phyloP scores from a whole-genome alignment of 129 eudicot species.

The Tagetes erecta region DNA sequence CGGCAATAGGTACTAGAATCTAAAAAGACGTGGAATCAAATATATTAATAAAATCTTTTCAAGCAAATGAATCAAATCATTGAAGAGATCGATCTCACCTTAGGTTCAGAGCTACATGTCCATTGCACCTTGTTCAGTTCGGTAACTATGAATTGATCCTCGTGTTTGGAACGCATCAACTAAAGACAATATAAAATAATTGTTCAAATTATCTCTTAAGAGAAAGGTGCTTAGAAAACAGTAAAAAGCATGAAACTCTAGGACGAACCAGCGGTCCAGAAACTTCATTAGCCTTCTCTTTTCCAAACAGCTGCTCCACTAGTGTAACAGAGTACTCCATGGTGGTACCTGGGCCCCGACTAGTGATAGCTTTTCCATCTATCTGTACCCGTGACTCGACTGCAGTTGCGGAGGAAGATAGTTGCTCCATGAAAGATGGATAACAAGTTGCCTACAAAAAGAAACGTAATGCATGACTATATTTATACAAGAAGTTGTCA shows the following conservation, averaged over 20 bases:
- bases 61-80: background rate
- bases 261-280: conserved; percentile 70
- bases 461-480: background rate
- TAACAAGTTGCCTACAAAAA: conserved; percentile 83
- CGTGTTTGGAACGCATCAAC: conserved; percentile 81
- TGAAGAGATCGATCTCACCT: conserved; percentile 42
- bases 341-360: conserved; percentile 94
- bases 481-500: conserved; percentile 11
- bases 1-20: conserved; percentile 97
- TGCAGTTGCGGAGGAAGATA: conserved; percentile 69
- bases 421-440: conserved; percentile 88
- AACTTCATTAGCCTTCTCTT: conserved; percentile 82
- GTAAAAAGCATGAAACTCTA: conserved; percentile 6
- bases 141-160: conserved; percentile 48
- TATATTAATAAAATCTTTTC: background rate
- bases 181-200: conserved; percentile 27
- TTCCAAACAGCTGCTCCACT: conserved; percentile 74
- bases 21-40: conserved; percentile 25
- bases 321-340: conserved; percentile 86
- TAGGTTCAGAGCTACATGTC: conserved; percentile 52
- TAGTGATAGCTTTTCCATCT: conserved; percentile 83
- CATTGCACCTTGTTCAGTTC: conserved; percentile 77
- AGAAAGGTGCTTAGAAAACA: background rate
- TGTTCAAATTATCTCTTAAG: conserved; percentile 8
- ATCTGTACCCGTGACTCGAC: conserved; percentile 87